These are phyloP conservation scores for Spathaspora sp. DNA, from an alignment of 1,139 yeast genomes.

Conservation along the genomic window DNA sequence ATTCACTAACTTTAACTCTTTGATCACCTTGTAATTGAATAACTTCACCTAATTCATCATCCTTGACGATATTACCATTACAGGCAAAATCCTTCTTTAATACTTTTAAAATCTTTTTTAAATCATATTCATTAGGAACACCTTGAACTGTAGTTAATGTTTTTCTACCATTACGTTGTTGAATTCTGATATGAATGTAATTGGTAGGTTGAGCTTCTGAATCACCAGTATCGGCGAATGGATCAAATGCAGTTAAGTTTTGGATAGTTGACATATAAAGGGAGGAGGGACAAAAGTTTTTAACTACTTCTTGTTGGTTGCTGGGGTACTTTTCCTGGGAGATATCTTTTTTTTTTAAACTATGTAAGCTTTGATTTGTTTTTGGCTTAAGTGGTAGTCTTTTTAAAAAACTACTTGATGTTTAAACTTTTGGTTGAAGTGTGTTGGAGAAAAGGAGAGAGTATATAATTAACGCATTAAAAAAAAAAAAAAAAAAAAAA, in stretches of 20 bases:
- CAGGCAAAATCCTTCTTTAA: conserved; percentile 98
- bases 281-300: conserved; percentile 5
- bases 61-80: conserved; percentile 97
- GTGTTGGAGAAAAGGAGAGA: too few species aligned
- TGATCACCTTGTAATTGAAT: conserved; percentile 99
- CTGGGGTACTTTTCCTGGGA: background rate
- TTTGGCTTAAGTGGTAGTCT: background rate
- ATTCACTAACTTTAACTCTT: conserved; percentile 94
- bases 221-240: conserved; percentile 99
- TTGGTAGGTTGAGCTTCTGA: conserved; percentile 95
- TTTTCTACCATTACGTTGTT: conserved; percentile 99
- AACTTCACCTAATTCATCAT: conserved; percentile 93
- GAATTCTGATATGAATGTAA: conserved; percentile 97
- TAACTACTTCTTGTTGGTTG: background rate
- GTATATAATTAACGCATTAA: background rate
- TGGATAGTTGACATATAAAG: conserved; percentile 81
- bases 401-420: background rate
- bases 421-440: background rate
- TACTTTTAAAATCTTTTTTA: conserved; percentile 89
- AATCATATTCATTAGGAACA: conserved; percentile 90
- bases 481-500: background rate
- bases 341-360: too few species aligned
- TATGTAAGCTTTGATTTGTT: background rate
- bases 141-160: conserved; percentile 99
- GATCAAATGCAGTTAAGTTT: conserved; percentile 97